A percentile compares a stretch with the other conserved stretches of the same genome.
phyloP scores from a whole-genome alignment of 768 basidiomycete species.

The Termitomyces sp. region DNA sequence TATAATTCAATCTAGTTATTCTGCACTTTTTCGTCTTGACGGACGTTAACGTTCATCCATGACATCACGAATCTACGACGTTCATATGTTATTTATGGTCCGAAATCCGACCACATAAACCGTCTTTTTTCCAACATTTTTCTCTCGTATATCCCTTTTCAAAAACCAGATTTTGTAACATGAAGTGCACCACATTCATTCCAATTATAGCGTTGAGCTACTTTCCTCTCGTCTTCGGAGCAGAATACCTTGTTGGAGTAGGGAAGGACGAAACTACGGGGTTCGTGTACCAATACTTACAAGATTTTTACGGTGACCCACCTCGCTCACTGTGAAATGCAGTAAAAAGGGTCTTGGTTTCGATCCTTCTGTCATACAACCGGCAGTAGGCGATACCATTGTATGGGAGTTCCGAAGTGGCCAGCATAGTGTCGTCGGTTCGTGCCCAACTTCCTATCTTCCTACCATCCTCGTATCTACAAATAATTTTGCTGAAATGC shows the following conservation, averaged over 20 bases:
- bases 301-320: not conserved
- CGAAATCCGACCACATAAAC: not conserved
- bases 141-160: not conserved
- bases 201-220: conserved; percentile 13
- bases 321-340: not conserved
- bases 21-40: no score
- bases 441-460: conserved; percentile 14
- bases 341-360: conserved; percentile 40
- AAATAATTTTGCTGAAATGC: not conserved
- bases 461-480: not conserved
- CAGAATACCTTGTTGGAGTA: conserved; percentile 34
- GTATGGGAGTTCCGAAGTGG: conserved; percentile 38
- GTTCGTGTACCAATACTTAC: conserved; percentile 20
- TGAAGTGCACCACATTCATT: conserved; percentile 14
- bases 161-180: not conserved
- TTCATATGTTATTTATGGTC: not conserved
- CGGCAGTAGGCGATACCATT: conserved; percentile 31
- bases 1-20: no score
- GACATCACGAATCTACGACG: not conserved
- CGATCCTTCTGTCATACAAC: conserved; percentile 37
- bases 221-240: conserved; percentile 25
- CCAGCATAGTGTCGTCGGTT: conserved; percentile 36
- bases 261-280: conserved; percentile 41
- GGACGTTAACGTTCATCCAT: no score
- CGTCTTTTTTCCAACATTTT: not conserved